These are phyloP conservation scores for Arthrobotrys pseudoclavata DNA, from an alignment of 2,329 filamentous ascomycete species.

Conservation along the genomic window DNA sequence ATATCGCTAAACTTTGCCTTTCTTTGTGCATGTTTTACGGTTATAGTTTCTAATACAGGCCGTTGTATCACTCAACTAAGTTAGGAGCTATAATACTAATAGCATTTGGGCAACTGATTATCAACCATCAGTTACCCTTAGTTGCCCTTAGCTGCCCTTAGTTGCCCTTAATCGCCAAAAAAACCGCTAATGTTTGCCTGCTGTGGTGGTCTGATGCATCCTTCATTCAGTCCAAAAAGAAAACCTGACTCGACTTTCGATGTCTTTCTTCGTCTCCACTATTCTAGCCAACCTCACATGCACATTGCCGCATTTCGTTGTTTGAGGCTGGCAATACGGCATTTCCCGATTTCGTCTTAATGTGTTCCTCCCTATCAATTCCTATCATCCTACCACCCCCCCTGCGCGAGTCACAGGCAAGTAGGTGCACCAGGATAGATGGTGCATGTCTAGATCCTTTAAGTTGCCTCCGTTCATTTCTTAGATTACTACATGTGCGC, in stretches of 20 bases:
- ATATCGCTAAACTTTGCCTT: conserved; percentile 41
- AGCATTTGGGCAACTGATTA: conserved; percentile 15
- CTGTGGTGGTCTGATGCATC: conserved; percentile 23
- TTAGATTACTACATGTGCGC: conserved; percentile 16
- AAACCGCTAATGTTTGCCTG: conserved; percentile 3
- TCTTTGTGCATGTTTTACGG: conserved; percentile 30
- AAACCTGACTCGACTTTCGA: conserved; percentile 7
- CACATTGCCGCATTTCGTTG: conserved; percentile 12
- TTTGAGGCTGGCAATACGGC: conserved; percentile 17
- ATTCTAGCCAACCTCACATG: conserved; percentile 16
- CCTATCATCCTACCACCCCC: conserved; percentile 25
- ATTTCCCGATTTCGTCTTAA: conserved; percentile 8
- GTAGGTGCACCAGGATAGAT: background rate
- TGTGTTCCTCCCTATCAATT: conserved; percentile 10
- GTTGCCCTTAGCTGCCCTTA: background rate
- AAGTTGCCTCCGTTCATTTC: conserved; percentile 5
- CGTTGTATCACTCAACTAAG: conserved; percentile 11
- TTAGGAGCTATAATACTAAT: conserved; percentile 23
- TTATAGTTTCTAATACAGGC: conserved; percentile 38
- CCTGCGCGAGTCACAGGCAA: conserved; percentile 4
- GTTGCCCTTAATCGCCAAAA: conserved; percentile 7
- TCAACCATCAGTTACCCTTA: conserved; percentile 10
- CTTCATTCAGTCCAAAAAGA: background rate
- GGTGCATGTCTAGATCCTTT: conserved; percentile 7
- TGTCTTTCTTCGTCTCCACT: conserved; percentile 25